Percentiles rank a stretch among this genome's conserved stretches.
These are phyloP conservation scores for Candida krabiensis DNA, from an alignment of 805 yeast genomes.

Conservation along the genomic window DNA sequence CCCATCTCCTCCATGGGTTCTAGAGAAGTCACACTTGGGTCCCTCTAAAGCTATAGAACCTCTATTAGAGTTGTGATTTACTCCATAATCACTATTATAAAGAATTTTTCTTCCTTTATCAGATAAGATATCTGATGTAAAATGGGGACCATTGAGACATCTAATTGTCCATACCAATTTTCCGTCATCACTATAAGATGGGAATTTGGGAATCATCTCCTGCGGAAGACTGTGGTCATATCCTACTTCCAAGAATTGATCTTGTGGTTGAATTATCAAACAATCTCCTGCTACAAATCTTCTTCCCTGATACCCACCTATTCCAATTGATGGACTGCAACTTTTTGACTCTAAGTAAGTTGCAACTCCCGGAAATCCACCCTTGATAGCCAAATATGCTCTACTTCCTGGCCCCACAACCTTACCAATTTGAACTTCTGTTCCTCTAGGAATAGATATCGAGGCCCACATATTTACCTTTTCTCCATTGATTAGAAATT, in stretches of 20 bases:
- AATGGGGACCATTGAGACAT: conserved; percentile 96
- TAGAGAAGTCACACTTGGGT: conserved; percentile 95
- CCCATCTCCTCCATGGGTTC: conserved; percentile 94
- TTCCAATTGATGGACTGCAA: conserved; percentile 85
- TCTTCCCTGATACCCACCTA: conserved; percentile 94
- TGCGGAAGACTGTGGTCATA: conserved; percentile 74
- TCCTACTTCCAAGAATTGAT: conserved; percentile 58
- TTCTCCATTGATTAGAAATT: conserved; percentile 62
- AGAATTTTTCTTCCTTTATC: conserved; percentile 70
- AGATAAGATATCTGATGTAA: conserved; percentile 92
- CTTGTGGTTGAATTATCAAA: conserved; percentile 76
- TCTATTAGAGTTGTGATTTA: conserved; percentile 93
- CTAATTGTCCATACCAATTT: conserved; percentile 72
- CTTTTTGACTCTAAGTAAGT: conserved; percentile 92
- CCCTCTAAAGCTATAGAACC: conserved; percentile 92
- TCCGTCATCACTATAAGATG: conserved; percentile 52
- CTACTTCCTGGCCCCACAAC: conserved; percentile 72
- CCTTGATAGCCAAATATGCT: conserved; percentile 82
- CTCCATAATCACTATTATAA: conserved; percentile 79
- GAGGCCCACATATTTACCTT: conserved; percentile 68
- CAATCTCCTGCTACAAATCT: conserved; percentile 92
- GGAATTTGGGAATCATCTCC: conserved; percentile 47
- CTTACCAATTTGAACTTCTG: conserved; percentile 73
- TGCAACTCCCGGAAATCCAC: conserved; percentile 82
- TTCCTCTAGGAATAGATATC: conserved; percentile 66